Percentiles rank a stretch among this genome's conserved stretches.
These are phyloP conservation scores for Flaveria sonorensis DNA, from an alignment of 129 eudicot species.

Conservation along the genomic window DNA sequence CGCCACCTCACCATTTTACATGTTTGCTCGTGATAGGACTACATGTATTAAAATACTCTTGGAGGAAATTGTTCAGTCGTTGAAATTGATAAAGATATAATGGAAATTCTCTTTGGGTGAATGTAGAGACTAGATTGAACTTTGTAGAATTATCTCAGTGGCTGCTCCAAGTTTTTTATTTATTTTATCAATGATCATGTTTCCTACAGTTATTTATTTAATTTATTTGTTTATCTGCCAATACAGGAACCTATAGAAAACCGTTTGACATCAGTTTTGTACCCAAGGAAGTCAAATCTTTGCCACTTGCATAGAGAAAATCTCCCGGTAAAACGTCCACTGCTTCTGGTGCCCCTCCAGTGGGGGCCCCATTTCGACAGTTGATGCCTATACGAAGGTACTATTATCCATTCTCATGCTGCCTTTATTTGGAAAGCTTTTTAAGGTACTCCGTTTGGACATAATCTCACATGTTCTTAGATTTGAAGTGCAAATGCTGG, in stretches of 20 bases:
- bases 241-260: conserved; percentile 69
- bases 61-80: conserved; percentile 94
- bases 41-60: conserved; percentile 78
- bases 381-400: conserved; percentile 70
- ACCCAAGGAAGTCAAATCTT: conserved; percentile 77
- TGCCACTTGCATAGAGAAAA: conserved; percentile 78
- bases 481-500: too few species aligned
- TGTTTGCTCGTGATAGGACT: conserved; percentile 95
- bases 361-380: conserved; percentile 58
- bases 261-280: conserved; percentile 41
- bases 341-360: conserved; percentile 68
- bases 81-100: too few species aligned
- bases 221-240: conserved; percentile 22
- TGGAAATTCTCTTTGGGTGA: conserved; percentile 84
- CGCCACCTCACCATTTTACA: neutral
- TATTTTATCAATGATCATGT: neutral
- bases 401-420: conserved; percentile 76
- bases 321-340: conserved; percentile 73
- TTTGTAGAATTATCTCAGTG: conserved; percentile 63
- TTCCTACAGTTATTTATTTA: neutral
- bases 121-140: conserved; percentile 80
- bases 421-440: conserved; percentile 69
- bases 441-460: conserved; percentile 54
- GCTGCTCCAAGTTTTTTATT: neutral
- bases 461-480: neutral